These are phyloP conservation scores for Penicillium paradoxum DNA, from an alignment of 495 filamentous ascomycete species.

Conservation along the genomic window DNA sequence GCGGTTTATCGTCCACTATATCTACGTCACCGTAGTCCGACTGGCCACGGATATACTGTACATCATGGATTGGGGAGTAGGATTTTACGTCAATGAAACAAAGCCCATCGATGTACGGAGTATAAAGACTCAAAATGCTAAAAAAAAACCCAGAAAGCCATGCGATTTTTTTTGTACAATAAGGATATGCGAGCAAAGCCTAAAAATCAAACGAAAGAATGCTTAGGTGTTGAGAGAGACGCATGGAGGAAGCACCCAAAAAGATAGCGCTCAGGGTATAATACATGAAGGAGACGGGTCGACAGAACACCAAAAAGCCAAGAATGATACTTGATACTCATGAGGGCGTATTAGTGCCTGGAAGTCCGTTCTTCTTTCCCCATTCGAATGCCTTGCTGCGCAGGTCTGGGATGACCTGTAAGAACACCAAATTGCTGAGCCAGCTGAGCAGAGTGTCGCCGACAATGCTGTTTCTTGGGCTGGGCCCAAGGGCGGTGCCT, in stretches of 20 bases:
- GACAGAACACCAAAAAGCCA: neutral
- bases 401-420: constrained; percentile 41
- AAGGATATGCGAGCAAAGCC: neutral
- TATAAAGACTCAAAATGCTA: neutral
- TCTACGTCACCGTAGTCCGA: constrained; percentile 4
- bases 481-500: constrained; percentile 41
- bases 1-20: neutral
- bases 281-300: constrained; percentile 8
- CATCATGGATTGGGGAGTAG: neutral
- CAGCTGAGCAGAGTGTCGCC: constrained; percentile 41
- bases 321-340: neutral
- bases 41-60: neutral
- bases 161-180: neutral
- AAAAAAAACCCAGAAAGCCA: neutral
- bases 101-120: neutral
- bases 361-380: constrained; percentile 41
- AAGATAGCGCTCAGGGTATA: constrained; percentile 20
- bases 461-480: constrained; percentile 38
- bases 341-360: constrained; percentile 7
- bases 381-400: constrained; percentile 42
- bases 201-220: neutral
- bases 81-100: neutral
- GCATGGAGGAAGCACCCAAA: constrained; percentile 8
- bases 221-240: constrained; percentile 3
- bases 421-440: constrained; percentile 41